phyloP scores from a whole-genome alignment of 1,284 basidiomycete species.

The Cronartium ribicola region DNA sequence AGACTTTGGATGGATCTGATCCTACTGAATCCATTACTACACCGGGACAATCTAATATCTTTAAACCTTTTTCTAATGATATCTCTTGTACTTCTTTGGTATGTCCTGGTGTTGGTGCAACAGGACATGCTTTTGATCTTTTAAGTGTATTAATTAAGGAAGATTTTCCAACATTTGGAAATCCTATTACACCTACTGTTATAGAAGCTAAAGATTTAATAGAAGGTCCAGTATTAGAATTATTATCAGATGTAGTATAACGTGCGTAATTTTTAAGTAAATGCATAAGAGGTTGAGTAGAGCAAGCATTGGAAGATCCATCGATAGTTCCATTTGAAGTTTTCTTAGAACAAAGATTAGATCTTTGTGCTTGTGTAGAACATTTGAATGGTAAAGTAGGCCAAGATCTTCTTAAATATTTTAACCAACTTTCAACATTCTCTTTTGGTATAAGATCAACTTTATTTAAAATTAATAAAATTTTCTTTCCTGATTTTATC shows the following conservation, averaged over 20 bases:
- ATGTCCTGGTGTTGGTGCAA: conserved; percentile 92
- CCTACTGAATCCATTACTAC: conserved; percentile 68
- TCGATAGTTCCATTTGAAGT: conserved; percentile 42
- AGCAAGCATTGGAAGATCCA: conserved; percentile 70
- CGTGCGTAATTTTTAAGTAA: conserved; percentile 82
- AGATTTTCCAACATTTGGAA: conserved; percentile 96
- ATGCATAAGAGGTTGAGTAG: conserved; percentile 63
- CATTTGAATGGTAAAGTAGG: conserved; percentile 93
- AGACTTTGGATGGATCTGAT: conserved; percentile 63
- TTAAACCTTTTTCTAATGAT: conserved; percentile 84
- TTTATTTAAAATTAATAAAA: conserved; percentile 87
- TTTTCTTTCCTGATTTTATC: conserved; percentile 73
- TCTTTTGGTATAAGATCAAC: conserved; percentile 84
- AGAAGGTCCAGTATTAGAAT: neutral
- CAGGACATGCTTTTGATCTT: conserved; percentile 79
- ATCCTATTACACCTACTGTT: conserved; percentile 90
- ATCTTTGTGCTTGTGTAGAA: conserved; percentile 71
- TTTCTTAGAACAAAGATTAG: conserved; percentile 57
- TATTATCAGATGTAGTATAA: conserved; percentile 45
- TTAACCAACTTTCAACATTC: conserved; percentile 86
- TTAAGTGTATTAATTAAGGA: conserved; percentile 92
- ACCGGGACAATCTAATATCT: conserved; percentile 91
- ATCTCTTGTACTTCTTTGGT: conserved; percentile 92
- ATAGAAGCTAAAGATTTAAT: conserved; percentile 53
- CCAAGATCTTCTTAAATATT: conserved; percentile 80